phyloP scores from a whole-genome alignment of 352 stramenopile genomes.

The Globisporangium orthogonon region DNA sequence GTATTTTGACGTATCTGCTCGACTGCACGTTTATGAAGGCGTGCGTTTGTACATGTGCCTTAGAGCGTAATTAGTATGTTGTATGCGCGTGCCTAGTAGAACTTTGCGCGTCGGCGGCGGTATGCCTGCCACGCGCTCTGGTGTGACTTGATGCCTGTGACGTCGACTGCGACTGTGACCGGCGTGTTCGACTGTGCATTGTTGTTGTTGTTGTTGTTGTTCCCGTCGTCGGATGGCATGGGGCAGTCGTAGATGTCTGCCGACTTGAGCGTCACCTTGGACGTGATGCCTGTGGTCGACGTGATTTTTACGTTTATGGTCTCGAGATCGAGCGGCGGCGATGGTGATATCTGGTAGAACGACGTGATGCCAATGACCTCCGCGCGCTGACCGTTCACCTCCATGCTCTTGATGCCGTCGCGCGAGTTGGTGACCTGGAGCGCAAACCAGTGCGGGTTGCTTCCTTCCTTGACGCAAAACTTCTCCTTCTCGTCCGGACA shows the following conservation, averaged over 20 bases:
- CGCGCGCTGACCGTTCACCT: constrained; percentile 62
- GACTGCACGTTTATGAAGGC: too few relatives aligned
- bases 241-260: constrained; percentile 32
- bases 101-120: constrained; percentile 20
- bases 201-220: constrained; percentile 18
- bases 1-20: background rate
- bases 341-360: constrained; percentile 59
- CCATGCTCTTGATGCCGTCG: constrained; percentile 40
- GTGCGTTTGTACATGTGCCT: too few relatives aligned
- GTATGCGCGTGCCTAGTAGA: constrained; percentile 19
- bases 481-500: constrained; percentile 56
- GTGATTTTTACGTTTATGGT: constrained; percentile 15
- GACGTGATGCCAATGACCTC: constrained; percentile 85
- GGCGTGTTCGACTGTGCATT: constrained; percentile 19
- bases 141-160: constrained; percentile 23
- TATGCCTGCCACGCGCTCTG: constrained; percentile 35
- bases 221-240: constrained; percentile 21
- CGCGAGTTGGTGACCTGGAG: constrained; percentile 55
- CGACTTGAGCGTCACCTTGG: constrained; percentile 57
- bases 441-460: constrained; percentile 54
- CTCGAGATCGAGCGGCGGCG: constrained; percentile 31
- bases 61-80: constrained; percentile 27
- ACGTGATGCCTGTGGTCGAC: constrained; percentile 37
- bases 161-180: constrained; percentile 22
- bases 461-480: constrained; percentile 66